Evolutionary conservation across 257 asterid species (phyloP), one percentile per base, ranked within the genome.

Genomic region (Petrea volubilis): DNA sequence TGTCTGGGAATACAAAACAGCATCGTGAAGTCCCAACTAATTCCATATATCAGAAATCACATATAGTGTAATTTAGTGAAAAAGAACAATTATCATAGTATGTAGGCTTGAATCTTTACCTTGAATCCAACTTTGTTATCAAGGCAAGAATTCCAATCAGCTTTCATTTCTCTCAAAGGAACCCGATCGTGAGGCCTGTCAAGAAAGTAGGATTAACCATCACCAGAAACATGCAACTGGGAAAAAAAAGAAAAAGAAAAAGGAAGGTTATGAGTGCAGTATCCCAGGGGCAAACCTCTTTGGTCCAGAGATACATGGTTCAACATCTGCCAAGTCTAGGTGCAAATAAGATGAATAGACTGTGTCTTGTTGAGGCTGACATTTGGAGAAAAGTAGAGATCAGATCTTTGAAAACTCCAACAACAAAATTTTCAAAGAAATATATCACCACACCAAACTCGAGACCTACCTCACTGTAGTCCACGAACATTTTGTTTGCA

Each of bases 101-200:
- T 46, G 34, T 33, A 60, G 24, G 67, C 64, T 71, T 55, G 49
- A 52, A 60, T 47, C 49, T 79, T 84, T 78, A 91, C 96, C 96
- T 93, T 93, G 89, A 93, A 93, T 57, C 98, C 98, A 74, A 86
- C 90, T 83, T 89, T 88, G 81, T 67, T 93, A 64, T 93, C 88
- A 66, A 93, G 97, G 83, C 98, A 93, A 64, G 90, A 84, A 80
- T 82, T 96, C 98, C 97, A 93, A 77, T 93, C 98, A 50, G 82
- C 78, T 84, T 93, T 93, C 98, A 93, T 91, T 34, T 89, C 96
- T 79, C 84, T 93, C 83, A 91, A 73, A 55, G 88, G 73, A 63
- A 93, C 98, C 10, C 97, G 90, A 43, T 93, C 98, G 86, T 93
- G 98, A 66, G 98, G 97, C 83, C 98, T 93, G 63, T 21, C 71